Percentiles rank a stretch among this genome's conserved stretches.
phyloP scores from a whole-genome alignment of 2,329 filamentous ascomycete genomes.

The Celoporthe dispersa region DNA sequence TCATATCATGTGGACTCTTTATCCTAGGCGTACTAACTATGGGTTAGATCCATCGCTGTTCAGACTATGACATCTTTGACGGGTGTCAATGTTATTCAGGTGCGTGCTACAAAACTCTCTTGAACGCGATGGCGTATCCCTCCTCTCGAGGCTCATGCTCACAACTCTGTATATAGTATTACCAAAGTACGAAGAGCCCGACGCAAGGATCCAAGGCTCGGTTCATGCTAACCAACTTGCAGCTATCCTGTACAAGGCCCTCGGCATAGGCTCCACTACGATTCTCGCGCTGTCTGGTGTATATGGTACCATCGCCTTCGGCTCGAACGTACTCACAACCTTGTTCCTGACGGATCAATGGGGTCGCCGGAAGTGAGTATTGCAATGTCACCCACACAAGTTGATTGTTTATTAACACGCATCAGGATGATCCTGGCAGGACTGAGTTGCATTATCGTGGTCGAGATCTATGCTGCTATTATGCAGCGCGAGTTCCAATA shows the following conservation, averaged over 20 bases:
- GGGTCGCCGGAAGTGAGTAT: slow-evolving; percentile 56
- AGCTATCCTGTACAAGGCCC: slow-evolving; percentile 59
- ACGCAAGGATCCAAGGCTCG: neutral
- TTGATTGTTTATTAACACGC: neutral
- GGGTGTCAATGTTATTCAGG: slow-evolving; percentile 60
- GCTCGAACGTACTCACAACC: slow-evolving; percentile 55
- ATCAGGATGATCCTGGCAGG: slow-evolving; percentile 59
- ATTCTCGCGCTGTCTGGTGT: slow-evolving; percentile 59
- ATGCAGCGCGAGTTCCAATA: slow-evolving; percentile 63
- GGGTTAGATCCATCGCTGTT: slow-evolving; percentile 50
- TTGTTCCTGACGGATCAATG: slow-evolving; percentile 59
- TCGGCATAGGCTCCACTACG: slow-evolving; percentile 53
- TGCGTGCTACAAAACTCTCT: neutral
- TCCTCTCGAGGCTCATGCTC: neutral
- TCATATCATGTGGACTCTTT: neutral
- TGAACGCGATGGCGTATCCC: too few species aligned
- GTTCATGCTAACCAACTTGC: neutral
- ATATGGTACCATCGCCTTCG: slow-evolving; percentile 57
- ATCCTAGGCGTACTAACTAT: neutral
- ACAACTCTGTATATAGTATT: slow-evolving; percentile 16
- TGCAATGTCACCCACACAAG: too few species aligned
- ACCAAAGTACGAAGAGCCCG: slow-evolving; percentile 31
- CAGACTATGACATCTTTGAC: slow-evolving; percentile 62
- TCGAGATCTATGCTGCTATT: slow-evolving; percentile 62
- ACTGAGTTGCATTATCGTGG: slow-evolving; percentile 54